Conservation (phyloP, 345 rosid species). For the Microthlaspi erraticum region DNA sequence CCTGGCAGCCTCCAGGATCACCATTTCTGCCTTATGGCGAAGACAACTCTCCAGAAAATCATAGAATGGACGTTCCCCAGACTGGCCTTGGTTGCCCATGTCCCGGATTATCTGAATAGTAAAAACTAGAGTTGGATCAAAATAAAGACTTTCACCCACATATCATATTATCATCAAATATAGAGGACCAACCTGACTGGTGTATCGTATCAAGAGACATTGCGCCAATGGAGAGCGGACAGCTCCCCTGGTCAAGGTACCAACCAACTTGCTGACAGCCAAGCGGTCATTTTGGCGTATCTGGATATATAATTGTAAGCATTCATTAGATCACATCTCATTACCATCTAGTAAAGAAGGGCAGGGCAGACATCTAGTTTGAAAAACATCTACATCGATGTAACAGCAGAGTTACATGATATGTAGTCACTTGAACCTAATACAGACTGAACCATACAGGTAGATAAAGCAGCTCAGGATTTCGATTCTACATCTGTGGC, state of each 20-base stretch:
- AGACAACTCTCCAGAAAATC: conserved; percentile 95
- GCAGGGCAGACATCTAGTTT: not conserved
- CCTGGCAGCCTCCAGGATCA: conserved; percentile 97
- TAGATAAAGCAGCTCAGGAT: not conserved
- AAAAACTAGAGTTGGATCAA: conserved; percentile 26
- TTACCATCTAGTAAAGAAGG: conserved; percentile 3
- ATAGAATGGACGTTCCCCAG: conserved; percentile 93
- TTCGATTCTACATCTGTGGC: not conserved
- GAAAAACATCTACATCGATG: not conserved
- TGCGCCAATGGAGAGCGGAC: conserved; percentile 97
- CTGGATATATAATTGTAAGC: conserved; percentile 51
- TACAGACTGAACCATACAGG: not conserved
- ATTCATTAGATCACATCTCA: conserved; percentile 22
- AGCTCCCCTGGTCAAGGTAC: conserved; percentile 84
- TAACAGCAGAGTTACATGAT: conserved; percentile 12
- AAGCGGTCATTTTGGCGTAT: conserved; percentile 91
- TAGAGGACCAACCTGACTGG: conserved; percentile 71
- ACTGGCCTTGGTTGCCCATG: conserved; percentile 68
- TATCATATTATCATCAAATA: conserved; percentile 17
- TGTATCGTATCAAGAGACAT: conserved; percentile 90
- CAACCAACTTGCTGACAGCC: conserved; percentile 92
- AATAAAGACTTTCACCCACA: not conserved
- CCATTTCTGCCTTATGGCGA: conserved; percentile 99
- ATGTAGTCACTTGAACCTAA: conserved; percentile 9
- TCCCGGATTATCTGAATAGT: conserved; percentile 84